A percentile compares a stretch with the other conserved stretches of the same genome.
Conservation (phyloP, 1,284 basidiomycete genomes). For the Neotropicomus parvogracilis region DNA sequence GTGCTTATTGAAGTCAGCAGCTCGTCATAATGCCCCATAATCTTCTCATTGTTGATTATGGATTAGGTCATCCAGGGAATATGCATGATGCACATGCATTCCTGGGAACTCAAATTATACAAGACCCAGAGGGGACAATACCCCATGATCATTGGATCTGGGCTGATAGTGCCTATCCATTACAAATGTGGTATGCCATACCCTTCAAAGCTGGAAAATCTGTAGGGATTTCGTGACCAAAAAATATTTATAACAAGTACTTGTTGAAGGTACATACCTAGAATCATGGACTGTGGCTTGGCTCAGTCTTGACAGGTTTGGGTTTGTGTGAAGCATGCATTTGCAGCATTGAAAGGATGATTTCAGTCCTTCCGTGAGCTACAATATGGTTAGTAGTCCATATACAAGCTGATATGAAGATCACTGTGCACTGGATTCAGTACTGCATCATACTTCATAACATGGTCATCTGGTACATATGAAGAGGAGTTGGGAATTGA, state of each 20-base stretch:
- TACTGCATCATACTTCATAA: neutral
- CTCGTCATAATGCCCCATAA: conserved; percentile 14
- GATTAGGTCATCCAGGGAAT: conserved; percentile 20
- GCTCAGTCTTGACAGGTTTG: neutral
- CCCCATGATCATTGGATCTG: neutral
- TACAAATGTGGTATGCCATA: neutral
- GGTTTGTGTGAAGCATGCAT: neutral
- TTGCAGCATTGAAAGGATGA: neutral
- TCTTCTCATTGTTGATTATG: conserved; percentile 23
- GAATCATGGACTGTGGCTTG: neutral
- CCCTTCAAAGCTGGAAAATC: neutral
- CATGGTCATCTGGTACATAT: too few species aligned
- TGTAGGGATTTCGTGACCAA: neutral
- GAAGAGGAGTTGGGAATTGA: neutral
- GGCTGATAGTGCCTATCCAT: neutral
- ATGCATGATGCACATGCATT: conserved; percentile 15
- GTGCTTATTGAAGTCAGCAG: too few species aligned
- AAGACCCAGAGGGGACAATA: neutral
- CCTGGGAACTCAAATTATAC: neutral
- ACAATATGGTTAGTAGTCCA: too few species aligned
- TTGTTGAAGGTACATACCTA: neutral
- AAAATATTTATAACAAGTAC: neutral
- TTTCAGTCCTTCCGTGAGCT: neutral
- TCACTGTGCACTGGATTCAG: neutral
- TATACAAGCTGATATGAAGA: neutral